These are phyloP conservation scores for Penicillium sp. DNA, from an alignment of 2,329 filamentous ascomycete species.

Conservation along the genomic window DNA sequence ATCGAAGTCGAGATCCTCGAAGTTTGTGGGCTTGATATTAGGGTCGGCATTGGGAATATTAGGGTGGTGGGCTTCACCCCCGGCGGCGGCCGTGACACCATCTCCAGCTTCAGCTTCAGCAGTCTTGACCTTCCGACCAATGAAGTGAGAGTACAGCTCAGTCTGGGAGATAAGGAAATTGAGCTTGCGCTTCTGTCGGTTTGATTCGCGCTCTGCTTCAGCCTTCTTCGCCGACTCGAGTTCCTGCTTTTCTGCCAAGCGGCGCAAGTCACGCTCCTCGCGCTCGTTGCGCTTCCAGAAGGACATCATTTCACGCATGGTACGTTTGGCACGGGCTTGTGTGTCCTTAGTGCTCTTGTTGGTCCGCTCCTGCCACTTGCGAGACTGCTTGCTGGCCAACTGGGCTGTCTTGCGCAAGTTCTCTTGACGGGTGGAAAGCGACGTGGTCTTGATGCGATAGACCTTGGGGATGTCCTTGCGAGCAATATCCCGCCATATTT, in stretches of 20 bases:
- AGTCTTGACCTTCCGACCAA: constrained; percentile 98
- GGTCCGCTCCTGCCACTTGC: constrained; percentile 93
- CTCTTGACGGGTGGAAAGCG: constrained; percentile 81
- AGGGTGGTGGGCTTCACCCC: constrained; percentile 40
- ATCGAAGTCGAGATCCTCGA: constrained; percentile 93
- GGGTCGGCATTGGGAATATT: constrained; percentile 51
- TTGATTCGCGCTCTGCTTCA: constrained; percentile 95
- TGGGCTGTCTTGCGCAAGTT: constrained; percentile 98
- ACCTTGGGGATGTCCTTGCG: constrained; percentile 93
- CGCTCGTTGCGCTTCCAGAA: constrained; percentile 99
- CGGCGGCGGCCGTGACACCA: constrained; percentile 58
- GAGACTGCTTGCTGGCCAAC: constrained; percentile 92
- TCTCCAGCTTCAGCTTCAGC: constrained; percentile 93
- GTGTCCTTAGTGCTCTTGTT: constrained; percentile 99
- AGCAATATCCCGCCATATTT: constrained; percentile 93
- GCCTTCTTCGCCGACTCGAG: constrained; percentile 95
- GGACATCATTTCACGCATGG: constrained; percentile 98
- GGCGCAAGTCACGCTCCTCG: constrained; percentile 90
- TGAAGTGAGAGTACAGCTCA: constrained; percentile 98
- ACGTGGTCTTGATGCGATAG: constrained; percentile 81
- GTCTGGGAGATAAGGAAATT: constrained; percentile 99
- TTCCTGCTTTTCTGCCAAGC: constrained; percentile 92
- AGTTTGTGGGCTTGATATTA: constrained; percentile 78
- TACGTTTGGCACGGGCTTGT: constrained; percentile 92
- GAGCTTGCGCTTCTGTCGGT: constrained; percentile 95